These are phyloP conservation scores for Effrenium voratum DNA, from an alignment of 73 alveolate species.

Conservation along the genomic window DNA sequence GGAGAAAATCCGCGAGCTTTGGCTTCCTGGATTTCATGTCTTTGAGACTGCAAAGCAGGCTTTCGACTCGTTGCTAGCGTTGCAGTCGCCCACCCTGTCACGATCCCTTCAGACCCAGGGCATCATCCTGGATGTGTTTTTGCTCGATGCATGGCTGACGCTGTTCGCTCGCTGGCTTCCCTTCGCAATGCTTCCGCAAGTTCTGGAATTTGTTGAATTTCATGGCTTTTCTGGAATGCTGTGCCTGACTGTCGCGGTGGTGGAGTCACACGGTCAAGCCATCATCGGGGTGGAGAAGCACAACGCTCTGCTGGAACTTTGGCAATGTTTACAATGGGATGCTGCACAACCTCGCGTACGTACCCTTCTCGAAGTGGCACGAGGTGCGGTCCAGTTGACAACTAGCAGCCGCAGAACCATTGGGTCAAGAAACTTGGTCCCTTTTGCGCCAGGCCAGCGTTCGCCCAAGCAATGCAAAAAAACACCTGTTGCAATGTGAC, in stretches of 20 bases:
- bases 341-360: conserved; percentile 2
- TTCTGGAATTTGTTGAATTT: conserved; percentile 16
- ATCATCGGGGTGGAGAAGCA: conserved; percentile 49
- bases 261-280: conserved; percentile 23
- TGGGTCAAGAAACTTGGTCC: too few species aligned
- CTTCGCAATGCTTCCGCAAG: conserved; percentile 18
- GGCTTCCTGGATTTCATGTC: conserved; percentile 78
- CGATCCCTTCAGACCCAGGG: conserved; percentile 57
- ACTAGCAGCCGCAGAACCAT: background rate
- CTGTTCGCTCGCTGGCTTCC: conserved; percentile 90
- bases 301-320: conserved; percentile 48
- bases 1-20: conserved; percentile 51
- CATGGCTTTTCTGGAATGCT: conserved; percentile 67
- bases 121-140: conserved; percentile 61
- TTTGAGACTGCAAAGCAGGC: conserved; percentile 65
- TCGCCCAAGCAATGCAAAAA: background rate
- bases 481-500: background rate
- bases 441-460: background rate
- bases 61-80: conserved; percentile 40
- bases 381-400: background rate
- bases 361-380: background rate
- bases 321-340: conserved; percentile 83
- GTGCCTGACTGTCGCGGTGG: conserved; percentile 55
- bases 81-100: conserved; percentile 33
- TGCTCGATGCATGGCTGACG: conserved; percentile 79